Conservation (phyloP, 2,329 filamentous ascomycete genomes). For the Ophioceras dolichostomum region DNA sequence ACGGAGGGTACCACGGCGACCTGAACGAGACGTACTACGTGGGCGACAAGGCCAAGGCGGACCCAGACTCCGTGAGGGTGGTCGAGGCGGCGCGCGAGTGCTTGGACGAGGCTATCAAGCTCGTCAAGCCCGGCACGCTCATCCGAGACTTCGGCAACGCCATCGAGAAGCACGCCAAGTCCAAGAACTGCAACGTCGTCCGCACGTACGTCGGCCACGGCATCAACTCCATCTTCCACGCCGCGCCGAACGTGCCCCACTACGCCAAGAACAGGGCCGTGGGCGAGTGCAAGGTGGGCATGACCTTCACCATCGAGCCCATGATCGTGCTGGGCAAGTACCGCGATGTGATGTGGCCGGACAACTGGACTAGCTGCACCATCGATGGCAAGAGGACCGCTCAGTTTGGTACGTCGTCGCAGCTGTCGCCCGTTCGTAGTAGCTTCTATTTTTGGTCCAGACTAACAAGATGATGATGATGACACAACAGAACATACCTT, state of each 20-base stretch:
- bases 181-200: conserved; percentile 75
- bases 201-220: conserved; percentile 95
- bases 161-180: conserved; percentile 92
- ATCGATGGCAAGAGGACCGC: conserved; percentile 81
- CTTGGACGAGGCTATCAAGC: conserved; percentile 77
- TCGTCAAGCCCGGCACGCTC: conserved; percentile 85
- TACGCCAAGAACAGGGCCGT: conserved; percentile 98
- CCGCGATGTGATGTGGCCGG: conserved; percentile 91
- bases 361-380: conserved; percentile 96
- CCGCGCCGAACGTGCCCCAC: conserved; percentile 86
- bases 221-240: conserved; percentile 88
- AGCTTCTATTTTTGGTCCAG: neutral
- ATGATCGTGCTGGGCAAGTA: conserved; percentile 94
- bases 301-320: conserved; percentile 98
- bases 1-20: conserved; percentile 90
- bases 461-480: no score
- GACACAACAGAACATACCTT: conserved; percentile 63
- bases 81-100: conserved; percentile 85
- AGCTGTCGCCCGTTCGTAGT: no score
- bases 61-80: conserved; percentile 79
- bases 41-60: conserved; percentile 70
- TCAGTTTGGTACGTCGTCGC: conserved; percentile 64
- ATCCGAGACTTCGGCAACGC: conserved; percentile 89
- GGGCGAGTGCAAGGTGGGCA: conserved; percentile 84
- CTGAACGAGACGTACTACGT: conserved; percentile 99